Conservation (phyloP, 495 filamentous ascomycete genomes). For the Penicillium silybi region DNA sequence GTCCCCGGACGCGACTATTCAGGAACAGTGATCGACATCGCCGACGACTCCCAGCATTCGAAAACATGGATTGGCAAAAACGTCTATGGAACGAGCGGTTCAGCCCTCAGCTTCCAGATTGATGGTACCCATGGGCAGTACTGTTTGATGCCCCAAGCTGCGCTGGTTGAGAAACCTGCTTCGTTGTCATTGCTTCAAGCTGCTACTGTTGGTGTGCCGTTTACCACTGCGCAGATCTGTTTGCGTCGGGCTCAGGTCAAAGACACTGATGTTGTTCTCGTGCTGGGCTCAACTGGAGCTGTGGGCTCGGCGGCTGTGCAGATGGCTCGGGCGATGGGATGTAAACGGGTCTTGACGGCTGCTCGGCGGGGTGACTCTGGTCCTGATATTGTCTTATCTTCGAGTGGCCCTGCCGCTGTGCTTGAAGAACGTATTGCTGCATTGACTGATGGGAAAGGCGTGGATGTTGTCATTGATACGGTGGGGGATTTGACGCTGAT, state of each 20-base stretch:
- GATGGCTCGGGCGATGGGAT: constrained; percentile 16
- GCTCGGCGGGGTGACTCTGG: constrained; percentile 4
- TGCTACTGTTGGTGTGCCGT: constrained; percentile 18
- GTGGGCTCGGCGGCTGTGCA: constrained; percentile 16
- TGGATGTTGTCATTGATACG: constrained; percentile 19
- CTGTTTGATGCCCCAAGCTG: constrained; percentile 7
- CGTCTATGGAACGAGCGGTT: constrained; percentile 20
- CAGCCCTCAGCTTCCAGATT: constrained; percentile 10
- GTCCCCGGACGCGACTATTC: constrained; percentile 37
- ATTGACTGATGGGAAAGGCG: constrained; percentile 12
- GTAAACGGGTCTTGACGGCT: constrained; percentile 15
- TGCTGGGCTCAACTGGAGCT: constrained; percentile 18
- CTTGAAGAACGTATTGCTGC: background rate
- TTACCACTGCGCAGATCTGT: constrained; percentile 18
- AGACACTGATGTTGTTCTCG: constrained; percentile 10
- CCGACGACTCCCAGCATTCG: background rate
- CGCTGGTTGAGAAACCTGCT: constrained; percentile 15
- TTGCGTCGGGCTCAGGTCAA: constrained; percentile 6
- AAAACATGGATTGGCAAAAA: constrained; percentile 18
- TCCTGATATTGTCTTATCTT: constrained; percentile 8
- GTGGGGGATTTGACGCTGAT: constrained; percentile 17
- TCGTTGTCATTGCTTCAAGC: constrained; percentile 13
- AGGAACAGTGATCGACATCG: constrained; percentile 12
- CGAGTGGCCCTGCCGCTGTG: background rate
- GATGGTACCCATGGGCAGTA: constrained; percentile 20